phyloP scores from a whole-genome alignment of 225 moss, liverwort and hornwort species.

The Thuidium tamariscinum region DNA sequence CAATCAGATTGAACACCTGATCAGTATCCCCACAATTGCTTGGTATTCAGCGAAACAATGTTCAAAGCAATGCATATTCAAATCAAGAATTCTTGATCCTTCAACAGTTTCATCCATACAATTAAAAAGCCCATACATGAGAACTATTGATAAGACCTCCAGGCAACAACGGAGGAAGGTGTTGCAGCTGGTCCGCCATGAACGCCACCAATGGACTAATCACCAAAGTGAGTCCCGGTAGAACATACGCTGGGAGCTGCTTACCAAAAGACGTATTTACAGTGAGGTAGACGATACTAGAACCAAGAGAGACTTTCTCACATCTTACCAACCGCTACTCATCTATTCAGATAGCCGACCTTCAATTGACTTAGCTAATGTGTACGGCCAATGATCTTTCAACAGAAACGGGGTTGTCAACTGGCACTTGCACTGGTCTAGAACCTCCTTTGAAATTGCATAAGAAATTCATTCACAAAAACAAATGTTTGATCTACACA shows the following conservation, averaged over 20 bases:
- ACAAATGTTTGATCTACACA: not conserved
- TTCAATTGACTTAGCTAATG: not conserved
- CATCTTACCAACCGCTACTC: not conserved
- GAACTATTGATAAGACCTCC: conserved; percentile 82
- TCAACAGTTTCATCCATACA: not conserved
- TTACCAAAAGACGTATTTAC: not conserved
- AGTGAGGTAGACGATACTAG: not conserved
- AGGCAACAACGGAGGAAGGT: conserved; percentile 69
- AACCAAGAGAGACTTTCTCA: not conserved
- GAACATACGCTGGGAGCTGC: conserved; percentile 65
- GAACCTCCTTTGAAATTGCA: not conserved
- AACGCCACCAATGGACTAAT: conserved; percentile 89
- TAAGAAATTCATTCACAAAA: no score
- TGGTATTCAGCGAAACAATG: not conserved
- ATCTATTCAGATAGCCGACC: not conserved
- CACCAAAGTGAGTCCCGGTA: conserved; percentile 76
- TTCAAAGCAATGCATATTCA: not conserved
- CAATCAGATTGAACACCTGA: not conserved
- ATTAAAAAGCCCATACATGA: conserved; percentile 33
- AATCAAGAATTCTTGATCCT: not conserved
- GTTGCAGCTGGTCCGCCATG: conserved; percentile 82
- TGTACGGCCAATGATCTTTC: not conserved
- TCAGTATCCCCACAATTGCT: not conserved
- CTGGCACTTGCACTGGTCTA: not conserved
- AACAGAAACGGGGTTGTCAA: not conserved